Conservation (phyloP, 768 basidiomycete genomes). For the Filobasidium wieringae region DNA sequence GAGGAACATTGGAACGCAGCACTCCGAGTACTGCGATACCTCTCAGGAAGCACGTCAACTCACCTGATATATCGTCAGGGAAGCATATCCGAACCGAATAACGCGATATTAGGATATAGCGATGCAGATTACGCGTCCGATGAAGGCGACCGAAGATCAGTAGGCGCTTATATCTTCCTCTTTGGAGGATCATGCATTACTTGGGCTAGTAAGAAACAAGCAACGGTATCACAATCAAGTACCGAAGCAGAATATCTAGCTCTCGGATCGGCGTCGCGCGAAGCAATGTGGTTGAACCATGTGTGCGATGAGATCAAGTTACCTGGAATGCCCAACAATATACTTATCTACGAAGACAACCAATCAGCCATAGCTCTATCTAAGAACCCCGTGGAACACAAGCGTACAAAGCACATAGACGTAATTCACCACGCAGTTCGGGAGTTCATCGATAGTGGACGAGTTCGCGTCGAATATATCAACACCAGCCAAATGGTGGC, state of each 20-base stretch:
- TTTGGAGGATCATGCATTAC: conserved; percentile 36
- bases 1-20: neutral
- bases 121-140: conserved; percentile 34
- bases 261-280: neutral
- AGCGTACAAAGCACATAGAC: conserved; percentile 43
- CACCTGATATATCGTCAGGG: neutral
- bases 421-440: conserved; percentile 41
- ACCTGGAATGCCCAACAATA: neutral
- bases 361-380: conserved; percentile 18
- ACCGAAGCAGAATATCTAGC: neutral
- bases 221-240: conserved; percentile 38
- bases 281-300: conserved; percentile 4
- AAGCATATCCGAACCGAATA: neutral
- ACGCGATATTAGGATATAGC: conserved; percentile 6
- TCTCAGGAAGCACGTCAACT: neutral
- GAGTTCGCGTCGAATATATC: neutral
- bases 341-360: neutral
- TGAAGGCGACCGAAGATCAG: neutral
- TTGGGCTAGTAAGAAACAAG: conserved; percentile 41
- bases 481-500: neutral
- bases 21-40: neutral
- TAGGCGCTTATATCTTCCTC: conserved; percentile 38
- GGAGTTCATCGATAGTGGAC: conserved; percentile 17
- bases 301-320: neutral
- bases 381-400: conserved; percentile 37